These are phyloP conservation scores for Seiridium cupressi DNA, from an alignment of 2,329 filamentous ascomycete genomes.

Conservation along the genomic window DNA sequence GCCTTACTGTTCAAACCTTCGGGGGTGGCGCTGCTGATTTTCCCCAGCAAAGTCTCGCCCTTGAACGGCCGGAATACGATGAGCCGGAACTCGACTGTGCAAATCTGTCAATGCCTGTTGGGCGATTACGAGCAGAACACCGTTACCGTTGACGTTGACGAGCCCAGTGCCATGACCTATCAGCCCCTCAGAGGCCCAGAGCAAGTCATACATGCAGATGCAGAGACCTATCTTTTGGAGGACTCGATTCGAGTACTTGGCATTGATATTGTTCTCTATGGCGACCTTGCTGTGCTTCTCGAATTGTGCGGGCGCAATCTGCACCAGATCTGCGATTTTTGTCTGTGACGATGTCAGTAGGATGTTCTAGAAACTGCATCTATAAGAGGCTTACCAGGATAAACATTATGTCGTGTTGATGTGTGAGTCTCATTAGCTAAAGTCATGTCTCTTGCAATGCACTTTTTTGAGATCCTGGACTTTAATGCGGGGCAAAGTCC, in stretches of 20 bases:
- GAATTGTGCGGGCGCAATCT: slow-evolving; percentile 88
- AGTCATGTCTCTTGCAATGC: background rate
- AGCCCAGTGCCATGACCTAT: slow-evolving; percentile 91
- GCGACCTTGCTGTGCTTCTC: slow-evolving; percentile 77
- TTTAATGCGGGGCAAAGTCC: background rate
- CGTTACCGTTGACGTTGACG: slow-evolving; percentile 89
- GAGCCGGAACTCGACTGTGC: slow-evolving; percentile 82
- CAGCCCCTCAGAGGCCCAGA: slow-evolving; percentile 86
- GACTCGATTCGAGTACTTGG: slow-evolving; percentile 89
- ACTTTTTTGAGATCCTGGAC: background rate
- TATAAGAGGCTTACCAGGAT: slow-evolving; percentile 7
- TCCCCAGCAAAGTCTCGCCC: slow-evolving; percentile 83
- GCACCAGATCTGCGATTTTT: slow-evolving; percentile 90
- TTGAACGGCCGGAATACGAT: slow-evolving; percentile 96
- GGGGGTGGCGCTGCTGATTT: slow-evolving; percentile 72
- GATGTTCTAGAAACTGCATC: background rate
- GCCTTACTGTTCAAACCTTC: slow-evolving; percentile 68
- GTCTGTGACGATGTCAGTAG: slow-evolving; percentile 53
- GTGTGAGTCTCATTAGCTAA: background rate
- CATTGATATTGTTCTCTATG: slow-evolving; percentile 95
- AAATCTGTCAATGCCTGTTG: background rate
- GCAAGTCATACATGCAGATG: slow-evolving; percentile 87
- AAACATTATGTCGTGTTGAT: slow-evolving; percentile 5
- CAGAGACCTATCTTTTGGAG: slow-evolving; percentile 94
- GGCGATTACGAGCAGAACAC: background rate